Base-by-base conservation (phyloP, 768 basidiomycete species). In the Cystoderma amianthinum region DNA sequence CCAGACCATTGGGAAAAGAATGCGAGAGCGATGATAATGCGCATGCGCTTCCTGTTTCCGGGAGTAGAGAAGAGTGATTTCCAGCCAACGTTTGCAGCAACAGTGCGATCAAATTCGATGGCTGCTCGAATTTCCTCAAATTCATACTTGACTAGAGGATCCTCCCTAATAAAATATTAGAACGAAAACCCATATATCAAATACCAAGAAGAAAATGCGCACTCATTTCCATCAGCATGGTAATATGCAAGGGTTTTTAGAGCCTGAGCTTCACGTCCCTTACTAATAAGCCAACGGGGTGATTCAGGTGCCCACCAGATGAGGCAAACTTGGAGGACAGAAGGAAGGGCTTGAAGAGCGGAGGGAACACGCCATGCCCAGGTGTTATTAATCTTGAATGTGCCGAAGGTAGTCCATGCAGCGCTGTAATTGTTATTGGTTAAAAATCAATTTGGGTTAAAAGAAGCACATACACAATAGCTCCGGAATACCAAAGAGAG, bases 1-100 rank as follows among this genome's bases (percentile, higher is more conserved):
- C 85, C 86, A 7, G 83, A 87, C 86, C 85, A 88, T 51, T 86
- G 83, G 2, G 85, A 87, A 72, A 89, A 87, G 72, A 84, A 84
- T 36, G 83, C 85, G 42, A 89, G 65, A 36, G 81, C 82, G 47
- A 85, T 56, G 58, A 90, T 83, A 58, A 89, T 83, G 42, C 73
- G 63, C 72, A 90, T 72, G 44, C 89, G 85, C 60, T 69, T 80
- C 48, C 76, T 67, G 71, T 91, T 91, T 39, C 86, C 88, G 20
- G 69, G 59, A 34, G 74, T 85, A 32, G 65, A 52, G 54, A 87
- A 61, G 48, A 92, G 72, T 2, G 82, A 69, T 52, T 72, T 78
- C 80, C 80, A 90, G 44, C 80, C 80, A 33, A 84, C 62, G 47
- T 77, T 78, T 39, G 67, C 56, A 13, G 71, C 69, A 32, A 77